A percentile compares a stretch with the other conserved stretches of the same genome.
Conservation (phyloP, 179 eudicot genomes). For the Amaranthus tricolor region DNA sequence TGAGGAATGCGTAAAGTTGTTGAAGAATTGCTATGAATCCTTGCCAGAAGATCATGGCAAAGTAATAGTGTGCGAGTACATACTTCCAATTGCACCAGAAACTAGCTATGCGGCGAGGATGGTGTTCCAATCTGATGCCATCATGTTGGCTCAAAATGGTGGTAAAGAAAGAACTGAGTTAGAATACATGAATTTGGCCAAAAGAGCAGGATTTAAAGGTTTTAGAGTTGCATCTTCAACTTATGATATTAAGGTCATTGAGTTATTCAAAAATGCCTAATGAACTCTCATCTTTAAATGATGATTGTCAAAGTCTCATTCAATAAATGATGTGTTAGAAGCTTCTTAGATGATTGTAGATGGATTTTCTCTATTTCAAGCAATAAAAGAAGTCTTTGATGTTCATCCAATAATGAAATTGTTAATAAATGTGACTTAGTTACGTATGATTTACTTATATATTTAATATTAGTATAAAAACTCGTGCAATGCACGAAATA, state of each 20-base stretch:
- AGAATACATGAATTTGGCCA: slow-evolving; percentile 36
- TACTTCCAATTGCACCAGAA: slow-evolving; percentile 28
- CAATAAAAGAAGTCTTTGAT: too few relatives aligned
- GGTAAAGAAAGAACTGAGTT: slow-evolving; percentile 42
- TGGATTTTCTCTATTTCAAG: too few relatives aligned
- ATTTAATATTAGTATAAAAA: too few relatives aligned
- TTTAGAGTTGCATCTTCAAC: slow-evolving; percentile 17
- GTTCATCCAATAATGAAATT: too few relatives aligned
- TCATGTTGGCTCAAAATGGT: slow-evolving; percentile 23
- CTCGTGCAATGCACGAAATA: too few relatives aligned
- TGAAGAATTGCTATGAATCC: slow-evolving; percentile 40
- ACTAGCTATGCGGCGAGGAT: slow-evolving; percentile 8
- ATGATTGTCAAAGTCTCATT: not conserved
- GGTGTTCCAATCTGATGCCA: slow-evolving; percentile 18
- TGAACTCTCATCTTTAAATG: too few relatives aligned
- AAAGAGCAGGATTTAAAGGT: slow-evolving; percentile 35
- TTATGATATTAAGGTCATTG: slow-evolving; percentile 32
- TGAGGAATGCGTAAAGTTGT: slow-evolving; percentile 37
- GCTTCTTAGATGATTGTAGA: too few relatives aligned
- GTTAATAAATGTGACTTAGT: too few relatives aligned
- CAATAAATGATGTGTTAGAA: too few relatives aligned
- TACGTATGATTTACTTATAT: too few relatives aligned
- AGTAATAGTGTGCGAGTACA: slow-evolving; percentile 38
- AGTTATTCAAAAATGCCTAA: slow-evolving; percentile 26
- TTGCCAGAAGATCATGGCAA: slow-evolving; percentile 35